Evolutionary conservation across 164 flowering plant genomes (phyloP).

Genomic region (Magnolia kwangsiensis): DNA sequence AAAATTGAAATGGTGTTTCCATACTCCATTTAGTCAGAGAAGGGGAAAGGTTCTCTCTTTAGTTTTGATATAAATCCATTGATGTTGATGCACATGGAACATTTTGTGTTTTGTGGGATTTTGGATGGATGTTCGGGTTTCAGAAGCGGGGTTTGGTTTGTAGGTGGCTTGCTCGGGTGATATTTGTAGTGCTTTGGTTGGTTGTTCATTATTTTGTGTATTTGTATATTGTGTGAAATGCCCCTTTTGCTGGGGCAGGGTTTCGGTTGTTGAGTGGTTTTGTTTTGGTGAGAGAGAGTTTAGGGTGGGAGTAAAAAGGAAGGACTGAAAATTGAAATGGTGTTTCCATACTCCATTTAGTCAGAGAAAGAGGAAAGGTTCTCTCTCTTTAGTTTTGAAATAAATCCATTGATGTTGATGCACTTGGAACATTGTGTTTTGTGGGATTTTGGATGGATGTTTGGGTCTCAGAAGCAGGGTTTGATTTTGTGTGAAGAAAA

Average conservation of each 20-base stretch:
- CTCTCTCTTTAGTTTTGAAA: neutral
- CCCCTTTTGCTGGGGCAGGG: neutral
- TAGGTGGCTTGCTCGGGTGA: conserved; percentile 8
- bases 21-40: neutral
- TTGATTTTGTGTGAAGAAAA: neutral
- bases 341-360: conserved; percentile 4
- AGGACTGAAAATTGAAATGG: neutral
- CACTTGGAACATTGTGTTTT: neutral
- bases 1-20: conserved; percentile 1
- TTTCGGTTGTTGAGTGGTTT: conserved; percentile 4
- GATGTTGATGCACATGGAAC: neutral
- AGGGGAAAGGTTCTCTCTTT: neutral
- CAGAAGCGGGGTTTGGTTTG: neutral
- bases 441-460: neutral
- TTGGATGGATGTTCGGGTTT: neutral
- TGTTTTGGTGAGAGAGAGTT: conserved; percentile 2
- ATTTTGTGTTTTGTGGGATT: neutral
- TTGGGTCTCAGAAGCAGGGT: neutral
- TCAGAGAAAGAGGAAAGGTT: neutral
- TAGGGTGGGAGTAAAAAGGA: neutral
- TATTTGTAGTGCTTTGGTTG: conserved; percentile 1
- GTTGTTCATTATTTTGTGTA: conserved; percentile 2
- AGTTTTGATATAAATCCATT: conserved; percentile 1
- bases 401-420: neutral
- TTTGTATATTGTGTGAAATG: conserved; percentile 8